These are phyloP conservation scores for Zygosaccharomyces kombuchaensis DNA, from an alignment of 805 yeast genomes.

Conservation along the genomic window DNA sequence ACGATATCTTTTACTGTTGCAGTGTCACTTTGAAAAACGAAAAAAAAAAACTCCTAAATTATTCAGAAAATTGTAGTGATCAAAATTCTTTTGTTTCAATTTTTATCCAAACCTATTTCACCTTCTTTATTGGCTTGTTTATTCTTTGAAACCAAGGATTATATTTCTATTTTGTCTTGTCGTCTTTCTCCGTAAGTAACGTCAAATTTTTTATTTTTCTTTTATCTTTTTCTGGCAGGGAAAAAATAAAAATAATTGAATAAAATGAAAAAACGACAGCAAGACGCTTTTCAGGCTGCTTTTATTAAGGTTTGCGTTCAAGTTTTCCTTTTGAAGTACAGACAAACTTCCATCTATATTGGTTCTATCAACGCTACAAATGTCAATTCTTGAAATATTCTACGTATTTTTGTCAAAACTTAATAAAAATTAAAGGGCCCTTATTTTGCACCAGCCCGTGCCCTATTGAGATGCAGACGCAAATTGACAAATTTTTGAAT, in stretches of 20 bases:
- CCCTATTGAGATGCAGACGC: constrained; percentile 30
- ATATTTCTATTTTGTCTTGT: constrained; percentile 1
- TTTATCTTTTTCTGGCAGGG: not conserved
- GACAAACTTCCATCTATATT: not conserved
- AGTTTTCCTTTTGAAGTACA: not conserved
- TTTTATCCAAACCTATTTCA: not conserved
- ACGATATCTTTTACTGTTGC: not conserved
- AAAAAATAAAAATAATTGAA: not conserved
- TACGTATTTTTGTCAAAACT: not conserved
- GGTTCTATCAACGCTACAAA: not conserved
- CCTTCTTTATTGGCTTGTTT: not conserved
- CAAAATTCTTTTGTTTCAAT: not conserved
- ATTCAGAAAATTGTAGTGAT: not conserved
- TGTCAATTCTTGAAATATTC: too few species aligned
- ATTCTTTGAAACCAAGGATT: not conserved
- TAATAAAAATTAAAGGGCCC: not conserved
- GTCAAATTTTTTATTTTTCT: not conserved
- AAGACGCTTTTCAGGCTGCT: not conserved
- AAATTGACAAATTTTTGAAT: constrained; percentile 35
- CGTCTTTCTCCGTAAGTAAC: constrained; percentile 8
- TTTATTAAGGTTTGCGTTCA: not conserved
- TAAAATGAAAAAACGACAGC: not conserved
- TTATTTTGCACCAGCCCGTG: constrained; percentile 14
- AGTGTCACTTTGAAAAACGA: not conserved
- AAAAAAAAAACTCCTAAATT: not conserved